These are phyloP conservation scores for Plenodomus tracheiphilus DNA, from an alignment of 2,329 filamentous ascomycete genomes.

Conservation along the genomic window DNA sequence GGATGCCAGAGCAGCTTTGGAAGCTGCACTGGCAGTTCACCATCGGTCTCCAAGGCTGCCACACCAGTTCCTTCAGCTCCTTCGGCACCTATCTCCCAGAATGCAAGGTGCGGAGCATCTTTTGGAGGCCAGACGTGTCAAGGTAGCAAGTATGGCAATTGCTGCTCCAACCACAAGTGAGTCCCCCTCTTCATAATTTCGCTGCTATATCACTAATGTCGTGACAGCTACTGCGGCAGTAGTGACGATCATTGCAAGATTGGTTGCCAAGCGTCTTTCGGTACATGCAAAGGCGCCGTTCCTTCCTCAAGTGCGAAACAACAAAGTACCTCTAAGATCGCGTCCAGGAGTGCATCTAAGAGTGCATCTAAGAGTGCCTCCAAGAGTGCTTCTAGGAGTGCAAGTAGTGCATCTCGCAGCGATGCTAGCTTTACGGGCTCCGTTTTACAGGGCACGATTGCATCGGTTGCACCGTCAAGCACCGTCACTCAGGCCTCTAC, in stretches of 20 bases:
- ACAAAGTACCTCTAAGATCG: not conserved
- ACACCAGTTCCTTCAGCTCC: not conserved
- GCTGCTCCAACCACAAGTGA: conserved; percentile 1
- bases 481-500: not conserved
- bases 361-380: not conserved
- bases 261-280: not conserved
- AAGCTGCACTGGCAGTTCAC: conserved; percentile 12
- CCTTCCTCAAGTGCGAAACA: too few species aligned
- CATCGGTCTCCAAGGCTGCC: not conserved
- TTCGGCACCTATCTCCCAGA: not conserved
- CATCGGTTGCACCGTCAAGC: not conserved
- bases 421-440: not conserved
- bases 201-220: too few species aligned
- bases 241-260: not conserved
- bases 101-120: not conserved
- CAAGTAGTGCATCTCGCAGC: not conserved
- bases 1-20: conserved; percentile 35
- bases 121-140: conserved; percentile 1
- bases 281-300: not conserved
- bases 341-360: not conserved
- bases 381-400: not conserved
- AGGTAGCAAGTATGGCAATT: not conserved
- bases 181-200: too few species aligned
- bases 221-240: not conserved
- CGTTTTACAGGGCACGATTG: not conserved